Evolutionary conservation across 768 basidiomycete genomes (phyloP).

Genomic region (Lentinula sp.): DNA sequence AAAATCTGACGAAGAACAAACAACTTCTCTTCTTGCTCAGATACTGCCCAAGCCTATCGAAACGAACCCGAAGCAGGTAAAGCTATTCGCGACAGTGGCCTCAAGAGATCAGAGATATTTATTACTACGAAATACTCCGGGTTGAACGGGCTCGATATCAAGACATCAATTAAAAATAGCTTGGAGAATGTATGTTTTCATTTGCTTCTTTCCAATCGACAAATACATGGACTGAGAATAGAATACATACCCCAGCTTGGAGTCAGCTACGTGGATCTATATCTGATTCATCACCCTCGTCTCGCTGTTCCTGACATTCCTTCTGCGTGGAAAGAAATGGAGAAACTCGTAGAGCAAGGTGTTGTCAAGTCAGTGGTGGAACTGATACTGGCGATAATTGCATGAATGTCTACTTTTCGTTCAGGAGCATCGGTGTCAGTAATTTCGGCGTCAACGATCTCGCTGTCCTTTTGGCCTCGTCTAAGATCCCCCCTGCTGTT

Average conservation of each 20-base stretch:
- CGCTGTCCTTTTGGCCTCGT: constrained; percentile 45
- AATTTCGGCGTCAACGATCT: constrained; percentile 59
- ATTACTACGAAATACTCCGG: constrained; percentile 67
- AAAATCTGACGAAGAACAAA: no score
- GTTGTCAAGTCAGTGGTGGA: constrained; percentile 41
- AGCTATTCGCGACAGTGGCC: constrained; percentile 48
- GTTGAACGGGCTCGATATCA: constrained; percentile 40
- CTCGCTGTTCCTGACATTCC: constrained; percentile 53
- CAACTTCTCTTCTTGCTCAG: constrained; percentile 21
- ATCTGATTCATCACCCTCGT: constrained; percentile 58
- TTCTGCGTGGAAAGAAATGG: constrained; percentile 59
- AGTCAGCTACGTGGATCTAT: constrained; percentile 60
- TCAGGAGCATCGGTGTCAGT: constrained; percentile 67
- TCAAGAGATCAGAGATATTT: constrained; percentile 49
- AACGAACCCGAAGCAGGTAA: constrained; percentile 52
- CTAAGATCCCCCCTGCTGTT: constrained; percentile 56
- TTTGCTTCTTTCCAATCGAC: not conserved
- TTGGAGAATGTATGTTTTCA: constrained; percentile 43
- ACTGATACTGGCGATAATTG: not conserved
- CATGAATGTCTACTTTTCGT: not conserved
- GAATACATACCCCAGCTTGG: constrained; percentile 40
- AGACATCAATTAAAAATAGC: constrained; percentile 50
- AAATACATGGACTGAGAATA: no score
- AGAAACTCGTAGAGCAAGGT: constrained; percentile 49
- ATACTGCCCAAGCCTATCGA: constrained; percentile 56